Conservation (phyloP, 2,329 filamentous ascomycete species). For the Botryosphaeria dothidea region DNA sequence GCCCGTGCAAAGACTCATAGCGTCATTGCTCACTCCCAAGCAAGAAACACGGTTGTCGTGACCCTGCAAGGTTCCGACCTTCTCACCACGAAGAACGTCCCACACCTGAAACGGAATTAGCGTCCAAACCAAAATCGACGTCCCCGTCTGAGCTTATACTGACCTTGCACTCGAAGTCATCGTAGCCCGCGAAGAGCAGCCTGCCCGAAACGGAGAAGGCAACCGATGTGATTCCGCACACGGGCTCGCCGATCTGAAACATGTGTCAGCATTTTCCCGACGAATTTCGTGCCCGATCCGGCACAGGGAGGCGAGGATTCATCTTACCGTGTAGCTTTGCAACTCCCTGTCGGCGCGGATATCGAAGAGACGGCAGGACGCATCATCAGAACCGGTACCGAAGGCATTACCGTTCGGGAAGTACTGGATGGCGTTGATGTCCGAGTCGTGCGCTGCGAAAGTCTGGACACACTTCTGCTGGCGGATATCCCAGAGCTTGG, state of each 20-base stretch:
- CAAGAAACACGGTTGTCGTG: constrained; percentile 99
- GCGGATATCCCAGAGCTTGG: constrained; percentile 98
- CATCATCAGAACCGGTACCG: constrained; percentile 95
- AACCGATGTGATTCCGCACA: constrained; percentile 97
- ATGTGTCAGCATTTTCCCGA: constrained; percentile 11
- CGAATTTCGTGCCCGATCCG: neutral
- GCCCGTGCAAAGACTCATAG: constrained; percentile 97
- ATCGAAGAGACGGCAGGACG: constrained; percentile 95
- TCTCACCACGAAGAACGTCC: constrained; percentile 95
- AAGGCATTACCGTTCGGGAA: constrained; percentile 99
- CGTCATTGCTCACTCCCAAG: constrained; percentile 97
- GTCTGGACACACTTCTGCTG: constrained; percentile 98
- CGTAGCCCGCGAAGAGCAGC: constrained; percentile 93
- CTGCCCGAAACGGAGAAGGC: constrained; percentile 96
- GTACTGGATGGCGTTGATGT: constrained; percentile 99
- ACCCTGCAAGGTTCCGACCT: constrained; percentile 93
- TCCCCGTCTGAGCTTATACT: constrained; percentile 30
- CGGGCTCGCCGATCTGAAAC: constrained; percentile 87
- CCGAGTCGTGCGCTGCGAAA: constrained; percentile 96
- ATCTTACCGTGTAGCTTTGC: constrained; percentile 65
- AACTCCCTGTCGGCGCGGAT: constrained; percentile 89
- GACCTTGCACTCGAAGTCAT: constrained; percentile 99
- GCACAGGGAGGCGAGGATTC: neutral
- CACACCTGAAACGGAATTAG: constrained; percentile 69
- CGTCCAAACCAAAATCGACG: constrained; percentile 19